Evolutionary conservation across 331 rosid species (phyloP).

Genomic region (Rhamnella rubrinervis): DNA sequence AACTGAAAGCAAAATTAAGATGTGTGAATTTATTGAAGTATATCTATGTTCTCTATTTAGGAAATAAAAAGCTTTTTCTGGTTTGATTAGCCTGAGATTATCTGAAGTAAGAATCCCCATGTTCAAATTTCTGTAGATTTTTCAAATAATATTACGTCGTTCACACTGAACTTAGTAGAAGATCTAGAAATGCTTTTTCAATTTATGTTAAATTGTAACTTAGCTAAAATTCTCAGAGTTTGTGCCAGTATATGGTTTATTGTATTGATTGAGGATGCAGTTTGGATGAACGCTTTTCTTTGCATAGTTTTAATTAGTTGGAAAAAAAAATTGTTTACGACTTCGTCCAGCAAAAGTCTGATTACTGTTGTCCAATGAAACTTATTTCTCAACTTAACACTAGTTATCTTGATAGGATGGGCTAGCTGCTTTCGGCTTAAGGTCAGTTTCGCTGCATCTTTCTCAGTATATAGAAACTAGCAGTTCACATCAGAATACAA

Average conservation of each 20-base stretch:
- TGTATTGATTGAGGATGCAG: too few species aligned
- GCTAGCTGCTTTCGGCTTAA: slow-evolving; percentile 88
- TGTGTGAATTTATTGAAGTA: not conserved
- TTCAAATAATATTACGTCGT: too few species aligned
- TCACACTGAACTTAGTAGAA: too few species aligned
- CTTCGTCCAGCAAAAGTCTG: slow-evolving; percentile 14
- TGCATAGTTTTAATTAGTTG: not conserved
- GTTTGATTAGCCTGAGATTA: not conserved
- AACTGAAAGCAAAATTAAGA: not conserved
- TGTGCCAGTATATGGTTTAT: too few species aligned
- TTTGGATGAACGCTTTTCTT: not conserved
- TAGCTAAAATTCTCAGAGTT: too few species aligned
- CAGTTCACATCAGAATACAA: slow-evolving; percentile 89
- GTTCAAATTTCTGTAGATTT: too few species aligned
- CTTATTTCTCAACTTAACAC: slow-evolving; percentile 20
- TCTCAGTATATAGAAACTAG: slow-evolving; percentile 95
- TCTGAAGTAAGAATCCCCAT: too few species aligned
- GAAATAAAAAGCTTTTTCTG: not conserved
- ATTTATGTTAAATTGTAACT: too few species aligned
- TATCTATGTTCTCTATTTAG: not conserved
- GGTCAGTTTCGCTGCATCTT: slow-evolving; percentile 87
- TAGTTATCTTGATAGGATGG: slow-evolving; percentile 63
- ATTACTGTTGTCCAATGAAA: slow-evolving; percentile 17
- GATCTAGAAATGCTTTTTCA: too few species aligned
- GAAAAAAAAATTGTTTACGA: not conserved